Base-by-base conservation (phyloP, 805 yeast species). In the Teunomyces lycoperdinae region DNA sequence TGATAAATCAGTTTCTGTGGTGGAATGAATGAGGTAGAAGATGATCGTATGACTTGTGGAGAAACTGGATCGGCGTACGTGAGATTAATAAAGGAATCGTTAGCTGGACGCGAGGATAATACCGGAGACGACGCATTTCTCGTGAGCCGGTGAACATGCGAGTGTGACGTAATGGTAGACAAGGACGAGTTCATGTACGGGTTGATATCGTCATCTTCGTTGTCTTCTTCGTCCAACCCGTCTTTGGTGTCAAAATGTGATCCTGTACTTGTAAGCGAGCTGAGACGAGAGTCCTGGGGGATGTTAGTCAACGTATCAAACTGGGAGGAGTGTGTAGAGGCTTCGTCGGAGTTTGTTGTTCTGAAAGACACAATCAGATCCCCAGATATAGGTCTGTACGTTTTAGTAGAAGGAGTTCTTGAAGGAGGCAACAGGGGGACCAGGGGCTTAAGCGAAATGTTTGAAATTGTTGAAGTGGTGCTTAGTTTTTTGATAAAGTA, bases 291-390 rank as follows among this genome's bases (percentile, higher is more conserved):
- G 48, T 70, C 74, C 28, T 43, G 13, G 30, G 38, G 34, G 14
- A 36, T 7, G 33, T 35, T 36, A 26, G 48, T 11, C 28, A 59
- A 58, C 9, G 55, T 50, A 48, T 69, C 73, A 42, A 70, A 70
- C 20, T 64, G 71, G 13, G 66, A 59, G 16, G 66, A 61, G 10
- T 52, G 54, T 17, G 66, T 62, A 26, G 61, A 56, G 11, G 56
- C 59, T 16, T 71, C 76, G 47, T 71, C 76, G 3, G 72, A 67
- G 41, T 54, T 57, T 28, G 61, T 59, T 11, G 69, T 61, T 24
- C 64, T 72, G 5, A 63, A 53, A 4, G 73, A 67, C 5, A 58
- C 47, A 27, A 62, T 58, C 3, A 73, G 67, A 17, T 66, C 71
- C 3, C 68, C 68, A 9, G 73, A 67, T 4, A 49, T 49, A 1